Conservation (phyloP, 495 filamentous ascomycete genomes). For the Pyrenula massariospora region DNA sequence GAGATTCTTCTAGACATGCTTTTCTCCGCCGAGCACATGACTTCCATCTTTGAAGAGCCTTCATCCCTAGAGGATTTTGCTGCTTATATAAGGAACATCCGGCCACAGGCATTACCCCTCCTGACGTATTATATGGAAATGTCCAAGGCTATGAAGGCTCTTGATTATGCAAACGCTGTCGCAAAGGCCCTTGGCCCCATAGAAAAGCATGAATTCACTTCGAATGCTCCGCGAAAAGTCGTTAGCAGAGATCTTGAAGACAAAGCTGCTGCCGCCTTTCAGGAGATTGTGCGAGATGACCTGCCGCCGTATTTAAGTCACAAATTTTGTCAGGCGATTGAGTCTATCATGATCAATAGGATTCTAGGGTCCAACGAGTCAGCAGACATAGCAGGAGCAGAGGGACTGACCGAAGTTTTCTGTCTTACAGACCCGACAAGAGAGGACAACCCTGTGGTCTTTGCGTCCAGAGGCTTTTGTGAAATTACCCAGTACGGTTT, state of each 20-base stretch:
- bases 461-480: conserved; percentile 59
- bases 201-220: conserved; percentile 29
- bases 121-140: conserved; percentile 56
- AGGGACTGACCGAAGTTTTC: conserved; percentile 66
- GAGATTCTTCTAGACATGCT: conserved; percentile 51
- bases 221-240: conserved; percentile 26
- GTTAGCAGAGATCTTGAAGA: conserved; percentile 43
- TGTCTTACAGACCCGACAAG: conserved; percentile 66
- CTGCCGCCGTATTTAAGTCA: conserved; percentile 61
- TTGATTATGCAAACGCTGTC: conserved; percentile 57
- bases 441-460: conserved; percentile 65
- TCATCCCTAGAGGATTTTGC: conserved; percentile 49
- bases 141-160: conserved; percentile 56
- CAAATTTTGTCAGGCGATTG: conserved; percentile 44
- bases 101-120: conserved; percentile 56
- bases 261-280: conserved; percentile 45
- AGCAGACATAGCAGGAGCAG: conserved; percentile 44
- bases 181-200: conserved; percentile 38
- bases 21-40: conserved; percentile 54
- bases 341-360: conserved; percentile 39
- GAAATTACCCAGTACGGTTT: conserved; percentile 51
- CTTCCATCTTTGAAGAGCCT: conserved; percentile 48
- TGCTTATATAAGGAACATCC: conserved; percentile 59
- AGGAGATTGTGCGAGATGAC: conserved; percentile 49
- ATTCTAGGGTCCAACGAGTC: conserved; percentile 44